Conservation (phyloP, 148 eudicot genomes). For the Amaranthus palmeri region DNA sequence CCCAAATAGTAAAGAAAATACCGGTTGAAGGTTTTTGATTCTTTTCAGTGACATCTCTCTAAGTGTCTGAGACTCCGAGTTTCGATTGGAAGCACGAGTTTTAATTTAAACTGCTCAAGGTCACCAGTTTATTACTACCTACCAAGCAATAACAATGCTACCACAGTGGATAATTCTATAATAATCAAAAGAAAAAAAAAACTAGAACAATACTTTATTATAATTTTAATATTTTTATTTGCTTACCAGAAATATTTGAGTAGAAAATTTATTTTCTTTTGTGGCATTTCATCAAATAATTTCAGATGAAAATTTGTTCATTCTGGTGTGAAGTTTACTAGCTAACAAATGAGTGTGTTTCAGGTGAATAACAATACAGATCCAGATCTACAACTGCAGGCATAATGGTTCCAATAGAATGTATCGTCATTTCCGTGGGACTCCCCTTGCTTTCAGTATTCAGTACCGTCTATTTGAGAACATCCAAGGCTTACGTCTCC, state of each 20-base stretch:
- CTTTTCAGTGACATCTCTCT: too few relatives aligned
- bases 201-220: background rate
- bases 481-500: constrained; percentile 1
- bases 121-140: too few relatives aligned
- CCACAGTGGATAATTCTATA: too few relatives aligned
- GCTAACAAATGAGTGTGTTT: background rate
- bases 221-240: background rate
- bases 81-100: too few relatives aligned
- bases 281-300: background rate
- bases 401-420: background rate
- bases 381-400: background rate
- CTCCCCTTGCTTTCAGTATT: background rate
- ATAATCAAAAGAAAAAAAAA: too few relatives aligned
- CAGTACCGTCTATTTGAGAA: background rate
- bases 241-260: too few relatives aligned
- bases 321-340: background rate
- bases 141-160: too few relatives aligned
- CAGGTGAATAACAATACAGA: constrained; percentile 9
- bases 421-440: background rate
- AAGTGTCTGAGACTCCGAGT: too few relatives aligned
- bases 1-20: too few relatives aligned
- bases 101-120: too few relatives aligned
- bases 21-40: too few relatives aligned
- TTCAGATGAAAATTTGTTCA: background rate
- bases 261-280: too few relatives aligned